phyloP scores from a whole-genome alignment of 352 stramenopile species.

The Phytophthora hybrid region DNA sequence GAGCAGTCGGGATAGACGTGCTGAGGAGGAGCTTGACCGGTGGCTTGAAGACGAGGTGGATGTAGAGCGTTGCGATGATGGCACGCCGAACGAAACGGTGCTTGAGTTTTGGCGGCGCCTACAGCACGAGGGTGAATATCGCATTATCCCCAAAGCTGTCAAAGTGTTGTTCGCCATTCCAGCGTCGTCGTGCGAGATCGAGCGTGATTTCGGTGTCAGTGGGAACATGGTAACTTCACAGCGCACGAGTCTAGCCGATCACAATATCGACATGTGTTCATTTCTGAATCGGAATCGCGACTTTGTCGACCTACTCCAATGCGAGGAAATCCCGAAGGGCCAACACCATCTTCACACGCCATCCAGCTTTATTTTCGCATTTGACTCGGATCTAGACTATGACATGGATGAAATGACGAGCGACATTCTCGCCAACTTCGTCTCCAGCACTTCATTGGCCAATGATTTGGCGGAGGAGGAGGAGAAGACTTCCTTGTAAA shows the following conservation, averaged over 20 bases:
- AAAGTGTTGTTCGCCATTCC: conserved; percentile 15
- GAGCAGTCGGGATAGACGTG: conserved; percentile 1
- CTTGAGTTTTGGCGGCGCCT: conserved; percentile 26
- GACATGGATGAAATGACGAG: neutral
- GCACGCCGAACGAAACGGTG: conserved; percentile 8
- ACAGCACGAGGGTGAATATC: conserved; percentile 8
- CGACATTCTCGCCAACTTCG: neutral
- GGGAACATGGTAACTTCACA: conserved; percentile 11
- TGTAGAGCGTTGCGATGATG: neutral
- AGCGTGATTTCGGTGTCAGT: conserved; percentile 28
- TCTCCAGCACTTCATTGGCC: neutral
- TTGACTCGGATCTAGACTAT: conserved; percentile 6
- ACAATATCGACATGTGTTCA: conserved; percentile 27
- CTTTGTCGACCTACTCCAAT: conserved; percentile 26
- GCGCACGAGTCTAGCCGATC: conserved; percentile 8
- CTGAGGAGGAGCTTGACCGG: conserved; percentile 16
- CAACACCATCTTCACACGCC: conserved; percentile 13
- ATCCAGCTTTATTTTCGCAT: conserved; percentile 7
- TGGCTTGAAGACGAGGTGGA: conserved; percentile 19
- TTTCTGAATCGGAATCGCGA: conserved; percentile 25
- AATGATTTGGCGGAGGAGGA: neutral
- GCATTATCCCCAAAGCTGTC: conserved; percentile 26
- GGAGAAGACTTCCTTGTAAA: neutral
- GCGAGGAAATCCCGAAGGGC: conserved; percentile 23
- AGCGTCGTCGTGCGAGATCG: conserved; percentile 19